Conservation (phyloP, 179 eudicot species). For the Spinacia oleracea region DNA sequence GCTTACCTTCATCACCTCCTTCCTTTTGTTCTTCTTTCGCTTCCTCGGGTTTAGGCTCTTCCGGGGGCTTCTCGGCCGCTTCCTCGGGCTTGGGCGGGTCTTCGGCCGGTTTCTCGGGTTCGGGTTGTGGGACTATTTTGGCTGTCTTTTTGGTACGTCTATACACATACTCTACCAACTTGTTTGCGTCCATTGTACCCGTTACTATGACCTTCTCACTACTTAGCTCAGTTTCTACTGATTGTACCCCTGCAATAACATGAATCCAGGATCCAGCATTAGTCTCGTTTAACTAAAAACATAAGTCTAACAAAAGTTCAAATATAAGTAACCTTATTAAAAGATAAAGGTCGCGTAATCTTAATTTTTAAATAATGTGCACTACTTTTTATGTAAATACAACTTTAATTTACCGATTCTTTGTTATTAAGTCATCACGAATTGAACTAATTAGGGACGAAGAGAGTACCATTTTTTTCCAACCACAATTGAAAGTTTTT, state of each 20-base stretch:
- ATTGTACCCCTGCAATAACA: slow-evolving; percentile 70
- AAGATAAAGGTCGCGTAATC: too few relatives aligned
- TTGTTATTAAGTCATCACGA: background rate
- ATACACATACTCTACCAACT: slow-evolving; percentile 80
- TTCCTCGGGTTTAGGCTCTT: slow-evolving; percentile 47
- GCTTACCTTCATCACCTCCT: slow-evolving; percentile 23
- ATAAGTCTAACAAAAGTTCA: background rate
- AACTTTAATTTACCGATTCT: background rate
- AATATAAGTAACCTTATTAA: too few relatives aligned
- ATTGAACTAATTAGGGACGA: too few relatives aligned
- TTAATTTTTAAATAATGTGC: background rate
- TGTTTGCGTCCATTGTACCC: slow-evolving; percentile 82
- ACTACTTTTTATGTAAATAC: background rate
- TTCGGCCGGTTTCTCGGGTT: slow-evolving; percentile 52
- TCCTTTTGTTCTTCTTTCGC: slow-evolving; percentile 36
- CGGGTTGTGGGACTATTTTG: slow-evolving; percentile 74
- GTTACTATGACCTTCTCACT: slow-evolving; percentile 78
- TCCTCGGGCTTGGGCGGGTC: slow-evolving; percentile 43
- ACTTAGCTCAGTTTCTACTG: slow-evolving; percentile 71
- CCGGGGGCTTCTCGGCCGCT: slow-evolving; percentile 36
- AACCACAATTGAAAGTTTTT: too few relatives aligned
- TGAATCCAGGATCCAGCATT: background rate
- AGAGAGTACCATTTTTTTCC: too few relatives aligned
- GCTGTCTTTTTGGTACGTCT: slow-evolving; percentile 88
- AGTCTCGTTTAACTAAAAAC: background rate